Evolutionary conservation across 768 basidiomycete species (phyloP).

Genomic region (Roridomyces roridus): DNA sequence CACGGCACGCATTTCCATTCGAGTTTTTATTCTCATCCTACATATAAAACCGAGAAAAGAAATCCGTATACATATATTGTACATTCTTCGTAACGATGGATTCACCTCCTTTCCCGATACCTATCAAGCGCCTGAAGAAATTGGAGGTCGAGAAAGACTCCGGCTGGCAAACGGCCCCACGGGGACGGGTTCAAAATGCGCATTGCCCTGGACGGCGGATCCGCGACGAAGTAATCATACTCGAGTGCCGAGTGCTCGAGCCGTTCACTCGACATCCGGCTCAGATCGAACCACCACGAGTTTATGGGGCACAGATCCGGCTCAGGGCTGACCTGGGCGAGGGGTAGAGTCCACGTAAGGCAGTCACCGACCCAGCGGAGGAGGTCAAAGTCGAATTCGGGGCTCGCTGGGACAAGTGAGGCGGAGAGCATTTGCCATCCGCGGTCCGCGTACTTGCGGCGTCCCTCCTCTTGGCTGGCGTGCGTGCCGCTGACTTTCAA

Average conservation of each 20-base stretch:
- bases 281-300: neutral
- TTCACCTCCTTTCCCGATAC: neutral
- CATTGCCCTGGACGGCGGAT: too few species aligned
- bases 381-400: neutral
- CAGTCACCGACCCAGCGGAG: slow-evolving; percentile 10
- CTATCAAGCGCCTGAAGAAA: too few species aligned
- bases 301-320: slow-evolving; percentile 5
- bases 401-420: neutral
- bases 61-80: too few species aligned
- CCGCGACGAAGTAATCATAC: neutral
- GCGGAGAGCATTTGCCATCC: slow-evolving; percentile 40
- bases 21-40: too few species aligned
- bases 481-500: slow-evolving; percentile 18
- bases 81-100: too few species aligned
- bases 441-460: slow-evolving; percentile 41
- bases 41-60: too few species aligned
- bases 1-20: too few species aligned
- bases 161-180: too few species aligned
- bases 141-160: too few species aligned
- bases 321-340: neutral
- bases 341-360: slow-evolving; percentile 9
- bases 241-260: neutral
- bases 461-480: slow-evolving; percentile 11
- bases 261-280: neutral
- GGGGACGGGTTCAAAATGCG: too few species aligned